These are phyloP conservation scores for Lepidium africanum DNA, from an alignment of 345 rosid species.

Conservation along the genomic window DNA sequence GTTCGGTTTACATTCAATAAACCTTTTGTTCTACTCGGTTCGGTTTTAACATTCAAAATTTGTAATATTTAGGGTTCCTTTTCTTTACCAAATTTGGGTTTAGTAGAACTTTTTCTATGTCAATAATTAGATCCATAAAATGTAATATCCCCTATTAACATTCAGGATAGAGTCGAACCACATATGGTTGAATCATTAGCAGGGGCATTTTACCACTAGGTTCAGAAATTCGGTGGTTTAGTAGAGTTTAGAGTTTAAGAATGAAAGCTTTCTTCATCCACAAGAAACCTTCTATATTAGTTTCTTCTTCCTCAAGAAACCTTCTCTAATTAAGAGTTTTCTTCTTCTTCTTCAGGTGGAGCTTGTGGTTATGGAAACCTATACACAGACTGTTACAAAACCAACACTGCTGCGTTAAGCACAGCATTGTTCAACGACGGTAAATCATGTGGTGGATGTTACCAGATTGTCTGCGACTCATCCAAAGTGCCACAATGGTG, in stretches of 20 bases:
- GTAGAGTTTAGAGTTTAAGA: not conserved
- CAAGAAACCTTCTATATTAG: not conserved
- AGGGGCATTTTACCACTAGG: too few relatives aligned
- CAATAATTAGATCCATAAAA: too few relatives aligned
- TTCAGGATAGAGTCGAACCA: too few relatives aligned
- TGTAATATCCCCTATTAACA: too few relatives aligned
- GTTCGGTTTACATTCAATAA: not conserved
- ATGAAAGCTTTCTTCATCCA: not conserved
- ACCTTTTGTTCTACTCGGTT: not conserved
- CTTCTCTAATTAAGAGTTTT: not conserved
- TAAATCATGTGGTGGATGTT: conserved; percentile 70
- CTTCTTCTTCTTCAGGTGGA: conserved; percentile 38
- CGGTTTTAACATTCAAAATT: not conserved
- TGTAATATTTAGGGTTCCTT: too few relatives aligned
- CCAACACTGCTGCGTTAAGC: conserved; percentile 60
- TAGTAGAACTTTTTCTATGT: too few relatives aligned
- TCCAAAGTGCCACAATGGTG: conserved; percentile 56
- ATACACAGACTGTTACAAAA: conserved; percentile 50
- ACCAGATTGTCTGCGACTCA: conserved; percentile 45
- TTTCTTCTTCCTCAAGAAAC: not conserved
- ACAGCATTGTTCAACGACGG: conserved; percentile 63
- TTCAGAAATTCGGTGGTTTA: too few relatives aligned
- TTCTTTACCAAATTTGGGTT: too few relatives aligned
- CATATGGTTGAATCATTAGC: too few relatives aligned
- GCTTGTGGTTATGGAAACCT: conserved; percentile 75